Conservation (phyloP, 176 grass and related monocot genomes). For the Aegilops tauschii region DNA sequence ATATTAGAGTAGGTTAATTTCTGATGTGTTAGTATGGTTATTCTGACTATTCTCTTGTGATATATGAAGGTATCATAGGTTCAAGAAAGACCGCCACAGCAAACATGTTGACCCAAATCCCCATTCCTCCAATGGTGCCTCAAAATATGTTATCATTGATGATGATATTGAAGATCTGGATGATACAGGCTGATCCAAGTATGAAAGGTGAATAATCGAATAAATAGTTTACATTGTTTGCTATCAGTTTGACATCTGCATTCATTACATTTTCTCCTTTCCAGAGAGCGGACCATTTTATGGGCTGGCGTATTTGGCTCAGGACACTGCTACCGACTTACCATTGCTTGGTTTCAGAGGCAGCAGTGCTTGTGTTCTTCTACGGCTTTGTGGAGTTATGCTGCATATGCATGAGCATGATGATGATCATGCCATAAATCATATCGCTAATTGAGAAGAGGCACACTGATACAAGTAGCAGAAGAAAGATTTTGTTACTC, state of each 20-base stretch:
- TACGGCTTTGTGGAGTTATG: not conserved
- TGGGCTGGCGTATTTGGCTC: not conserved
- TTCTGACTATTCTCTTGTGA: constrained; percentile 22
- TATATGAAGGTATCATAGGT: constrained; percentile 66
- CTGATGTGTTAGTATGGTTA: not conserved
- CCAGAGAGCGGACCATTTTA: constrained; percentile 5
- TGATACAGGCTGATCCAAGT: constrained; percentile 38
- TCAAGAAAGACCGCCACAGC: constrained; percentile 53
- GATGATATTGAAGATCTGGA: constrained; percentile 60
- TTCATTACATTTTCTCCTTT: not conserved
- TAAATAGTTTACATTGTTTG: not conserved
- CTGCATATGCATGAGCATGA: not conserved
- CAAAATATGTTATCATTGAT: constrained; percentile 92
- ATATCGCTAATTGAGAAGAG: constrained; percentile 27
- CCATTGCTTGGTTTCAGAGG: constrained; percentile 1
- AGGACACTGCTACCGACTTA: not conserved
- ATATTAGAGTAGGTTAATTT: not conserved
- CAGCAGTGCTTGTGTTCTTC: not conserved
- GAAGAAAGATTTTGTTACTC: not conserved
- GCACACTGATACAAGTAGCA: not conserved
- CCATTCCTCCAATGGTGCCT: constrained; percentile 38
- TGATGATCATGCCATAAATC: not conserved
- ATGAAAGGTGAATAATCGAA: constrained; percentile 11
- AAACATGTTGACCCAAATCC: constrained; percentile 38
- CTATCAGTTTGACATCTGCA: not conserved